Conservation (phyloP, 495 filamentous ascomycete genomes). For the Hypoxylon subgilvum region DNA sequence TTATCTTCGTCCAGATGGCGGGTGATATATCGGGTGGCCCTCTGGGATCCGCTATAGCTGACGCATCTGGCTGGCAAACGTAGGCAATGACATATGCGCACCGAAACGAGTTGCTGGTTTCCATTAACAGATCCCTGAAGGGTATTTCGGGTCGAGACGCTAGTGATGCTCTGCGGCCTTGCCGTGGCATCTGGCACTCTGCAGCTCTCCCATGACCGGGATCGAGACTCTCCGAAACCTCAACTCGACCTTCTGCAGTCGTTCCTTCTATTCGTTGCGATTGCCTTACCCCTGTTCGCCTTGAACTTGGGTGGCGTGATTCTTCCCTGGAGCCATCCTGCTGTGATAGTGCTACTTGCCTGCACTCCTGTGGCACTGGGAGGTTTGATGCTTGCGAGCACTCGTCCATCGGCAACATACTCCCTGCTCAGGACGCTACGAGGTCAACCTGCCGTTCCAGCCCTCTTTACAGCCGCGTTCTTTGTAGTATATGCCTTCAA, state of each 20-base stretch:
- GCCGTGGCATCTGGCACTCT: not conserved
- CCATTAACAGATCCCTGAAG: not conserved
- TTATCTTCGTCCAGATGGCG: conserved; percentile 5
- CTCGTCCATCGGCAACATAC: not conserved
- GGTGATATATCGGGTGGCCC: conserved; percentile 4
- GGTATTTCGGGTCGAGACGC: not conserved
- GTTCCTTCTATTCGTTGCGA: not conserved
- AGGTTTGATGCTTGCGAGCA: not conserved
- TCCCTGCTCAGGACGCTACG: not conserved
- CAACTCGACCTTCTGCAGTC: not conserved
- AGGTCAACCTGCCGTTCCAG: not conserved
- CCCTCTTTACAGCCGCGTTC: not conserved
- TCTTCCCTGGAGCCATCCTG: not conserved
- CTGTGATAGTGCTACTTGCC: not conserved
- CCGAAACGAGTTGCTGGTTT: not conserved
- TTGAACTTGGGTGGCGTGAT: not conserved
- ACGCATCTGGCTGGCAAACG: conserved; percentile 1
- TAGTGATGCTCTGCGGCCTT: conserved; percentile 5
- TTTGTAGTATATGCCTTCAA: conserved; percentile 4
- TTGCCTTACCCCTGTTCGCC: conserved; percentile 3
- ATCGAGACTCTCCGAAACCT: not conserved
- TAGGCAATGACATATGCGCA: not conserved
- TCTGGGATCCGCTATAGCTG: conserved; percentile 1
- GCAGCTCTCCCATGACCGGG: not conserved
- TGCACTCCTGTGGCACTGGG: conserved; percentile 2